Conservation (phyloP, 176 grass and related monocot species). For the Stipa capillata region DNA sequence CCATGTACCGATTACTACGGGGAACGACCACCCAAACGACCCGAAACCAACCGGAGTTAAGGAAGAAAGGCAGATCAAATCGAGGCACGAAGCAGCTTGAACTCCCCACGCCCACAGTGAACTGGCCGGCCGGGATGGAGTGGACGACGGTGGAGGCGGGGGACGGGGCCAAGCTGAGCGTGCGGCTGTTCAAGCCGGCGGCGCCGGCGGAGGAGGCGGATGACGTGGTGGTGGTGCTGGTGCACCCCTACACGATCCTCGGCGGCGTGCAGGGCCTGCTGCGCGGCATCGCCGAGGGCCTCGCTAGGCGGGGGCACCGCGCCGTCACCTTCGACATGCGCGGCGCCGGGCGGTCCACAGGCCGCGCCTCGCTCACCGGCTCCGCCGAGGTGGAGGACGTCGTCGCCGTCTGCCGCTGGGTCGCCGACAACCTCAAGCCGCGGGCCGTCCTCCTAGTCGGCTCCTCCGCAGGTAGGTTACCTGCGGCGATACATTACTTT, state of each 20-base stretch:
- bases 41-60: not conserved
- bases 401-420: slow-evolving; percentile 80
- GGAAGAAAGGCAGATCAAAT: slow-evolving; percentile 22
- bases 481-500: not conserved
- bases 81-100: not conserved
- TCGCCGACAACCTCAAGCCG: slow-evolving; percentile 46
- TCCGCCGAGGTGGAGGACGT: slow-evolving; percentile 70
- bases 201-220: slow-evolving; percentile 19
- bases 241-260: slow-evolving; percentile 87
- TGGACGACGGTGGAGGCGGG: slow-evolving; percentile 67
- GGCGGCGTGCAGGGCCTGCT: slow-evolving; percentile 93
- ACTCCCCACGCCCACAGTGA: not conserved
- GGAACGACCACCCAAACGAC: not conserved
- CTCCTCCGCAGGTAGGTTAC: slow-evolving; percentile 63
- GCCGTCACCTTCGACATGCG: slow-evolving; percentile 98
- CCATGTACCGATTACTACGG: not conserved
- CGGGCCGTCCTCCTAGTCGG: slow-evolving; percentile 62
- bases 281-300: slow-evolving; percentile 73
- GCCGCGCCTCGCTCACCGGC: slow-evolving; percentile 72
- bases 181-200: slow-evolving; percentile 64
- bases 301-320: slow-evolving; percentile 45
- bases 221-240: slow-evolving; percentile 66
- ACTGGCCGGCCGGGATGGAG: slow-evolving; percentile 33
- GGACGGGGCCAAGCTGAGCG: slow-evolving; percentile 75
- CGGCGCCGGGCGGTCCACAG: slow-evolving; percentile 73